These are phyloP conservation scores for Pugionium dolabratum DNA, from an alignment of 345 rosid genomes.

Conservation along the genomic window DNA sequence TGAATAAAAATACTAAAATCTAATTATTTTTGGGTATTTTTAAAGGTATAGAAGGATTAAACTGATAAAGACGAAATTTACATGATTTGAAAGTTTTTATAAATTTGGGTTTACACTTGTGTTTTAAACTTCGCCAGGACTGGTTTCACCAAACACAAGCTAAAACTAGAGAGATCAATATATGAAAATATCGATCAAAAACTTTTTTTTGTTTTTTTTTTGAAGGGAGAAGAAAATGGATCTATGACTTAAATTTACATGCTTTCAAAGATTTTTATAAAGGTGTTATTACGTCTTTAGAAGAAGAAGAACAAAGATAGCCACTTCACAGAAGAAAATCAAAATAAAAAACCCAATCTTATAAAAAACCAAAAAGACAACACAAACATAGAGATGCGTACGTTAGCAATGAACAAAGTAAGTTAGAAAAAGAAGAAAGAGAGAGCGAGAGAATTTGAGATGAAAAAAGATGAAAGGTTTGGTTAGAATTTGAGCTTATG, in stretches of 20 bases:
- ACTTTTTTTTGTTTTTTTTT: slow-evolving; percentile 2
- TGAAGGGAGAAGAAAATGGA: slow-evolving; percentile 4
- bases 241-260: slow-evolving; percentile 33
- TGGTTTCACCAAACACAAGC: slow-evolving; percentile 22
- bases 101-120: slow-evolving; percentile 49
- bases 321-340: slow-evolving; percentile 22
- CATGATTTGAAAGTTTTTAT: slow-evolving; percentile 69
- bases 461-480: slow-evolving; percentile 23
- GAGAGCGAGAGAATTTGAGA: slow-evolving; percentile 10
- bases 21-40: slow-evolving; percentile 34
- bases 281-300: slow-evolving; percentile 34
- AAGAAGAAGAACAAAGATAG: slow-evolving; percentile 30
- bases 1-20: neutral
- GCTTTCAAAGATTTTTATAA: slow-evolving; percentile 42
- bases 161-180: slow-evolving; percentile 18
- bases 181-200: slow-evolving; percentile 12
- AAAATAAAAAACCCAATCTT: slow-evolving; percentile 28
- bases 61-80: slow-evolving; percentile 38
- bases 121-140: slow-evolving; percentile 54
- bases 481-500: slow-evolving; percentile 31
- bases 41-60: neutral
- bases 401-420: slow-evolving; percentile 22
- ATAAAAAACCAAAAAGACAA: slow-evolving; percentile 29
- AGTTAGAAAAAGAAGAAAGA: slow-evolving; percentile 6
- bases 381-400: slow-evolving; percentile 21